Conservation (phyloP, 116 monocot genomes). For the Trichopus zeylanicus region DNA sequence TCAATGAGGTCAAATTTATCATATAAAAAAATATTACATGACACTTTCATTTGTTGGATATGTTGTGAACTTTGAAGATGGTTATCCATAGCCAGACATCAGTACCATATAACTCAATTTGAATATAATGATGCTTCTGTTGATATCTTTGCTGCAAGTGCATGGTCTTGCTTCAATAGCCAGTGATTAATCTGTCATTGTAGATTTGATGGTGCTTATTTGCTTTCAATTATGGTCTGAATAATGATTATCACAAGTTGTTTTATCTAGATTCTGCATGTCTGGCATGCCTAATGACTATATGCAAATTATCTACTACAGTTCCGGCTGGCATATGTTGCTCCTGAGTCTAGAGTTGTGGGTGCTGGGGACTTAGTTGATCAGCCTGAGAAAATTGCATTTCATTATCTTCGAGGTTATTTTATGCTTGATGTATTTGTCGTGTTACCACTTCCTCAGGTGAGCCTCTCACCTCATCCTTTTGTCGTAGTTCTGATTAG, state of each 20-base stretch:
- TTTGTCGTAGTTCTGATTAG: neutral
- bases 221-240: neutral
- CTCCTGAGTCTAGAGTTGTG: constrained; percentile 81
- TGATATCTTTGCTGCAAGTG: neutral
- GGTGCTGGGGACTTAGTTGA: constrained; percentile 74
- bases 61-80: too few species aligned
- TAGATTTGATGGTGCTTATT: too few species aligned
- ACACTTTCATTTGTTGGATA: too few species aligned
- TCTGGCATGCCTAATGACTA: neutral
- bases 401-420: constrained; percentile 64
- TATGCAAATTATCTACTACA: constrained; percentile 22
- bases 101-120: neutral
- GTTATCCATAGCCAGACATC: too few species aligned
- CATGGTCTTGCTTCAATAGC: neutral
- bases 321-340: constrained; percentile 91
- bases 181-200: neutral
- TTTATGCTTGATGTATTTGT: constrained; percentile 71
- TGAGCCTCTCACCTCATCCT: constrained; percentile 7
- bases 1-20: too few species aligned
- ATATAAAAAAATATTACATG: too few species aligned
- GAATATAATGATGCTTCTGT: neutral
- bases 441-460: constrained; percentile 84
- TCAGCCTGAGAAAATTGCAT: constrained; percentile 74
- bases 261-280: too few species aligned
- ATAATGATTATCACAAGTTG: too few species aligned